These are phyloP conservation scores for Yamadazyma atmosphaerica DNA, from an alignment of 1,139 yeast genomes.

Conservation along the genomic window DNA sequence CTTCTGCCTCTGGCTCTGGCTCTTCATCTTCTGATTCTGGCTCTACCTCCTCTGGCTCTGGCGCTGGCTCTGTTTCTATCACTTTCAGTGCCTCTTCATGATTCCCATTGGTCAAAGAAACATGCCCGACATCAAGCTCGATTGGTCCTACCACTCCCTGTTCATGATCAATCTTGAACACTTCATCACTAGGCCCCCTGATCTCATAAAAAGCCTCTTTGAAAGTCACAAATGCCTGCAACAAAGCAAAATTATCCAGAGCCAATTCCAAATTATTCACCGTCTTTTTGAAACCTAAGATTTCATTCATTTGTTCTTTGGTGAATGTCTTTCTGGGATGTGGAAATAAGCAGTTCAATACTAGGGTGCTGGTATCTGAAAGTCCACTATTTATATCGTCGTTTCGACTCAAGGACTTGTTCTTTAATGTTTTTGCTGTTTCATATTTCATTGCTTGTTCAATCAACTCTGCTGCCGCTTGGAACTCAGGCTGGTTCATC, in stretches of 20 bases:
- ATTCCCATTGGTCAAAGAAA: no score
- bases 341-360: background rate
- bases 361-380: background rate
- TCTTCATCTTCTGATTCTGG: background rate
- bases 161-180: slow-evolving; percentile 5
- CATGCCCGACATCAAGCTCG: no score
- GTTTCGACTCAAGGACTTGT: background rate
- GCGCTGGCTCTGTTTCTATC: no score
- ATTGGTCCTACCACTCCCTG: slow-evolving; percentile 2
- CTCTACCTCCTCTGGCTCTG: background rate
- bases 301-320: slow-evolving; percentile 2
- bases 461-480: background rate
- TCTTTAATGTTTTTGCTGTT: background rate
- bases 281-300: slow-evolving; percentile 13
- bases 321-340: slow-evolving; percentile 1
- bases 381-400: background rate
- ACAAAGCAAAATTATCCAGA: background rate
- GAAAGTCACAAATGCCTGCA: background rate
- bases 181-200: slow-evolving; percentile 7
- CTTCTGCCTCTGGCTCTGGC: no score
- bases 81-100: no score
- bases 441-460: background rate
- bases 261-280: slow-evolving; percentile 12
- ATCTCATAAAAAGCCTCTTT: background rate
- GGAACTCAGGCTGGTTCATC: background rate